A percentile compares a stretch with the other conserved stretches of the same genome.
Evolutionary conservation across 1,284 basidiomycete genomes (phyloP).

Genomic region (Marasmius fiardii): DNA sequence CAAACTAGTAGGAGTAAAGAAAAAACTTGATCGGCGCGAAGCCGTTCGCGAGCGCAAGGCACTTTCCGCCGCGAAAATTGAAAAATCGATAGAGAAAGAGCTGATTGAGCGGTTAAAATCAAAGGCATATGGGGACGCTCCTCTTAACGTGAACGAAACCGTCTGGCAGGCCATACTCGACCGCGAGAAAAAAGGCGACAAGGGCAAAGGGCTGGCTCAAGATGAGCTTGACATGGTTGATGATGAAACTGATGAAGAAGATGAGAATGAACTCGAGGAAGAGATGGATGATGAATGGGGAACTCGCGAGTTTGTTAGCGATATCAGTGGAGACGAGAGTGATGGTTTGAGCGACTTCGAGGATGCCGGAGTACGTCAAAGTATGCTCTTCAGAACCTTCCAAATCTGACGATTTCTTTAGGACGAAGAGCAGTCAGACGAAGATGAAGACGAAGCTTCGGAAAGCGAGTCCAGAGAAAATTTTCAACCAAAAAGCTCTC

Average conservation of each 20-base stretch:
- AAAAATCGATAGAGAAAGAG: conserved; percentile 95
- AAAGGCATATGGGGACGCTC: conserved; percentile 97
- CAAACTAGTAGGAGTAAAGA: conserved; percentile 93
- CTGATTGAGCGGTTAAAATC: conserved; percentile 92
- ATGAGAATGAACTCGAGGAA: conserved; percentile 63
- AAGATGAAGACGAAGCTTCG: conserved; percentile 37
- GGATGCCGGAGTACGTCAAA: conserved; percentile 51
- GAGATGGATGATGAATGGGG: conserved; percentile 60
- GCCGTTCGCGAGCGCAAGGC: conserved; percentile 93
- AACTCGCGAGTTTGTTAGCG: conserved; percentile 85
- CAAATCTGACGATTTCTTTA: conserved; percentile 22
- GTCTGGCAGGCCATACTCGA: conserved; percentile 94
- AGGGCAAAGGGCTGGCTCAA: conserved; percentile 36
- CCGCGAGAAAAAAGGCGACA: conserved; percentile 61
- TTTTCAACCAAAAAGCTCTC: conserved; percentile 28
- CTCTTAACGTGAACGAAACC: conserved; percentile 96
- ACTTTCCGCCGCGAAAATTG: conserved; percentile 89
- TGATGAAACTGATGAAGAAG: conserved; percentile 41
- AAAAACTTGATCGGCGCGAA: conserved; percentile 96
- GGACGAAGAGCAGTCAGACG: conserved; percentile 25
- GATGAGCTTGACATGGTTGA: conserved; percentile 48
- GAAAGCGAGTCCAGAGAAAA: conserved; percentile 33
- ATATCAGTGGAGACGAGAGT: conserved; percentile 64
- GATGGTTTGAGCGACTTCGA: conserved; percentile 70
- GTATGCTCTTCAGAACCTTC: conserved; percentile 3